A percentile compares a stretch with the other conserved stretches of the same genome.
These are phyloP conservation scores for Letharia columbiana DNA, from an alignment of 495 filamentous ascomycete species.

Conservation along the genomic window DNA sequence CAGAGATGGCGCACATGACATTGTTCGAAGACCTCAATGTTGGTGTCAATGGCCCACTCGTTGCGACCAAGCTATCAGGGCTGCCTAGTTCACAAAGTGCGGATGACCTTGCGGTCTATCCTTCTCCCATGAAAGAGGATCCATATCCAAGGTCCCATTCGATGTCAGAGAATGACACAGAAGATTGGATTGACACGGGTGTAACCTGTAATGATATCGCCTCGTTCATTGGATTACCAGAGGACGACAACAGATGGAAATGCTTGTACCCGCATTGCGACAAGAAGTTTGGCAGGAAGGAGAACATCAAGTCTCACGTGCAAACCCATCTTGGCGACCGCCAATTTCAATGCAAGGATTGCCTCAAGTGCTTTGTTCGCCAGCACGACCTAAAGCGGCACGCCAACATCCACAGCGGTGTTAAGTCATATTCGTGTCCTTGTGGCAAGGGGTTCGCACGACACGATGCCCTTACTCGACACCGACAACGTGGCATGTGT, in stretches of 20 bases:
- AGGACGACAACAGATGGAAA: conserved; percentile 68
- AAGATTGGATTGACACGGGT: conserved; percentile 59
- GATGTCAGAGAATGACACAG: conserved; percentile 40
- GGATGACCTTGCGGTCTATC: conserved; percentile 10
- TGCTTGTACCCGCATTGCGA: conserved; percentile 74
- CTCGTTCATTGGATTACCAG: conserved; percentile 65
- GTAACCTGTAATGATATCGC: conserved; percentile 82
- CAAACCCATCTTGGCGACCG: conserved; percentile 95
- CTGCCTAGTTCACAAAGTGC: conserved; percentile 15
- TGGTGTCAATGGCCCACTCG: neutral
- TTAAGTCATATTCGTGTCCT: conserved; percentile 84
- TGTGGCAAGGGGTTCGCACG: conserved; percentile 88
- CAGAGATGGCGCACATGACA: conserved; percentile 41
- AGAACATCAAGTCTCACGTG: conserved; percentile 96
- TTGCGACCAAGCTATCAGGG: conserved; percentile 12
- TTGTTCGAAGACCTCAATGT: conserved; percentile 26
- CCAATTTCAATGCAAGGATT: conserved; percentile 81
- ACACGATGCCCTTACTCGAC: conserved; percentile 88
- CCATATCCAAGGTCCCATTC: conserved; percentile 35
- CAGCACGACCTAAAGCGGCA: conserved; percentile 96
- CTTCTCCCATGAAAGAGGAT: conserved; percentile 31
- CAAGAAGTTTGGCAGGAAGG: conserved; percentile 82
- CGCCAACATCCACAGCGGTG: conserved; percentile 87
- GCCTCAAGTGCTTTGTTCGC: conserved; percentile 88
- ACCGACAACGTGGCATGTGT: conserved; percentile 91